Evolutionary conservation across 257 asterid genomes (phyloP).

Genomic region (Anisodus acutangulus): DNA sequence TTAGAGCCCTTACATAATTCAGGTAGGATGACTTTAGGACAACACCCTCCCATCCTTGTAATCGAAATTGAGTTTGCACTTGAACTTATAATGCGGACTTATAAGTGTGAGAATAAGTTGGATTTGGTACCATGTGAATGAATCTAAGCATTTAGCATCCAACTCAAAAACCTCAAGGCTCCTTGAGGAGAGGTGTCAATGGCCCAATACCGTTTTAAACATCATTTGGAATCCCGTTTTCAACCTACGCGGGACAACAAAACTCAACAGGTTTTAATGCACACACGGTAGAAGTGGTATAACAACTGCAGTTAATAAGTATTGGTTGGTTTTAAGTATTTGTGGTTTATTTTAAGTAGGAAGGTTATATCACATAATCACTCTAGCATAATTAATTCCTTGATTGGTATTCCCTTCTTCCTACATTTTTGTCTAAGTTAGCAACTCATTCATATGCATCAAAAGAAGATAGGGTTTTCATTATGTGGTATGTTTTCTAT

Average conservation of each 20-base stretch:
- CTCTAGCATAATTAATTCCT: not conserved
- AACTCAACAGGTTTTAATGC: not conserved
- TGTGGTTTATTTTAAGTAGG: not conserved
- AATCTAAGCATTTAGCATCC: not conserved
- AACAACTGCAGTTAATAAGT: not conserved
- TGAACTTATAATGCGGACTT: not conserved
- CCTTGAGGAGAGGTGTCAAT: not conserved
- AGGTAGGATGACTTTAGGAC: not conserved
- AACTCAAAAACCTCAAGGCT: not conserved
- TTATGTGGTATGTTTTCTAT: not conserved
- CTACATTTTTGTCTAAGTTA: not conserved
- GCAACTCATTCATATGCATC: not conserved
- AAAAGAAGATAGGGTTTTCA: conserved; percentile 13
- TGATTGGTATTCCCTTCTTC: not conserved
- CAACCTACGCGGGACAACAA: not conserved
- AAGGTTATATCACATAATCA: not conserved
- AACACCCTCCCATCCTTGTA: not conserved
- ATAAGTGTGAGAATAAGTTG: no score
- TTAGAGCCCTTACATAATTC: not conserved
- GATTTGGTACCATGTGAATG: not conserved
- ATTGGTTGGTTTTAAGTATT: not conserved
- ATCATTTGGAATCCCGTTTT: not conserved
- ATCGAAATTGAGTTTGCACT: not conserved
- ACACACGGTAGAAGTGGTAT: not conserved
- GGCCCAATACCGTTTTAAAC: not conserved